Evolutionary conservation across 2,329 filamentous ascomycete species (phyloP), one percentile per base, ranked within the genome.

Genomic region (Xylogone sp.): DNA sequence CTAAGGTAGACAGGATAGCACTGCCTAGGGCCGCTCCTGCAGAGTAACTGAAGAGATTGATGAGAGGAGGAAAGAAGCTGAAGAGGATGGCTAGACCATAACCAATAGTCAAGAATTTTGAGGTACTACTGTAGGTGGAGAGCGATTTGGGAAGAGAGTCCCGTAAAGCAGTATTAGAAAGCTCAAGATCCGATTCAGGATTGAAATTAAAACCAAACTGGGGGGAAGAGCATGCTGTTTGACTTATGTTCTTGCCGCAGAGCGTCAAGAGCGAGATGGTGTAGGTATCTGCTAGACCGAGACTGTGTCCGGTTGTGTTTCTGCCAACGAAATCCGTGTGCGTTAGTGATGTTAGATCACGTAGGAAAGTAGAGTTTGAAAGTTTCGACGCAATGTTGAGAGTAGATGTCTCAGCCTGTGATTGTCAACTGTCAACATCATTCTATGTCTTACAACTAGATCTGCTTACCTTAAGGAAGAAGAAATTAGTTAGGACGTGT

Each of bases 201-300:
- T 86, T 80, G 58, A 94, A 74, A 3, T 83, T 80, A 82, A 88
- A 97, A 70, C 88, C 76, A 59, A 84, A 83, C 68, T 84, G 72
- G 52, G 84, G 77, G 60, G 82, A 75, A 49, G 83, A 84, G 80
- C 92, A 96, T 59, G 79, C 71, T 61, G 76, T 74, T 57, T 76
- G 73, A 61, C 76, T 75, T 59, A 43, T 46, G 18, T 43, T 45
- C 20, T 55, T 84, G 54, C 75, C 74, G 79, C 92, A 97, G 79
- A 90, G 95, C 66, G 87, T 87, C 87, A 88, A 94, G 44, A 96
- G 78, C 65, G 81, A 82, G 66, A 96, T 76, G 52, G 88, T 80
- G 79, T 96, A 96, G 65, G 84, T 76, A 65, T 90, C 82, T 63
- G 78, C 79, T 6, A 54, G 77, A 52, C 80, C 75, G 44, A 87